Evolutionary conservation across 1,139 yeast genomes (phyloP).

Genomic region (Suhomyces bokatorum): DNA sequence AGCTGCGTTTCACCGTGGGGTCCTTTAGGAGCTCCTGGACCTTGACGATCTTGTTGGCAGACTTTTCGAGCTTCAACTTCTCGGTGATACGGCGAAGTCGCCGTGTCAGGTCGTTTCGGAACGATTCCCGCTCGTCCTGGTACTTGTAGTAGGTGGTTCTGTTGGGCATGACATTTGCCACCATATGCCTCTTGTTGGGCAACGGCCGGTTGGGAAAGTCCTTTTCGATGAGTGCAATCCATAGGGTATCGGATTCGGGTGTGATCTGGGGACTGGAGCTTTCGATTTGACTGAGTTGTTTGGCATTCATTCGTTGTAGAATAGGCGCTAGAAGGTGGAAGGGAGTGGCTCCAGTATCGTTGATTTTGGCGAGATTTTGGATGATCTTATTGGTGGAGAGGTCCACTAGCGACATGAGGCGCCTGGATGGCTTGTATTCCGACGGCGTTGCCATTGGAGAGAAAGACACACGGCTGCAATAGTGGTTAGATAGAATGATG

Average conservation of each 20-base stretch:
- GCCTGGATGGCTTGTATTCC: background rate
- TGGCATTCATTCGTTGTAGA: slow-evolving; percentile 43
- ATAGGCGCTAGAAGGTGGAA: slow-evolving; percentile 48
- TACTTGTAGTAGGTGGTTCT: slow-evolving; percentile 46
- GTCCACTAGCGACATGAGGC: slow-evolving; percentile 15
- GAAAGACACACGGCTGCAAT: background rate
- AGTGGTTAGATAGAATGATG: background rate
- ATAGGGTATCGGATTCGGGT: slow-evolving; percentile 53
- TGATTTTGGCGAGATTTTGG: slow-evolving; percentile 24
- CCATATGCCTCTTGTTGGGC: slow-evolving; percentile 8
- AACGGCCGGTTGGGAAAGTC: slow-evolving; percentile 52
- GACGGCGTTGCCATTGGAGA: background rate
- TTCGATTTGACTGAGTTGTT: slow-evolving; percentile 51
- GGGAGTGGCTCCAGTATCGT: slow-evolving; percentile 51
- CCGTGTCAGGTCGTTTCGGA: slow-evolving; percentile 52
- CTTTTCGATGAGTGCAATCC: slow-evolving; percentile 44
- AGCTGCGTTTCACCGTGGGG: slow-evolving; percentile 36
- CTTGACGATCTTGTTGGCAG: slow-evolving; percentile 46
- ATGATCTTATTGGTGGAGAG: slow-evolving; percentile 22
- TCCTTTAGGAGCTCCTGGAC: slow-evolving; percentile 41
- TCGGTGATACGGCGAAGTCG: slow-evolving; percentile 48
- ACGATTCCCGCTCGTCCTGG: slow-evolving; percentile 43
- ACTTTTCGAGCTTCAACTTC: slow-evolving; percentile 42
- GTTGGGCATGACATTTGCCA: slow-evolving; percentile 33
- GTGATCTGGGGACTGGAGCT: slow-evolving; percentile 40